Base-by-base conservation (phyloP, 768 basidiomycete genomes). In the Filobasidium floriforme region DNA sequence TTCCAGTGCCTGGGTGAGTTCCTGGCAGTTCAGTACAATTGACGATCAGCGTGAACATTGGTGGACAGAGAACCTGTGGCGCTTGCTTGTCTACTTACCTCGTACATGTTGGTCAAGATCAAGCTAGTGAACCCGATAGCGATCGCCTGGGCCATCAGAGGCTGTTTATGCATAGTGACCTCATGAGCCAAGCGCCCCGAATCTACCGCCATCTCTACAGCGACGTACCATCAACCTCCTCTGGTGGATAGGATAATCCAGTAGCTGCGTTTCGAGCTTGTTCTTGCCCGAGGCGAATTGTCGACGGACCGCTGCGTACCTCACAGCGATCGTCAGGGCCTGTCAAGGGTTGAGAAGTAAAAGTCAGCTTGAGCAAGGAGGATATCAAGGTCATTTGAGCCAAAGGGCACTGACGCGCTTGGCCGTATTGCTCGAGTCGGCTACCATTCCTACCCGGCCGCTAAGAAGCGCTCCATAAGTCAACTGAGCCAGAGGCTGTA, bases 171-270 rank as follows among this genome's bases (percentile, higher is more conserved):
- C 9, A 52, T 37, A 4, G 24, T 60, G 9, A 41, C 19, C n/a
- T 61, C 41, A 3, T 28, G 22, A 43, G n/a, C 28, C 10, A 61
- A 24, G n/a, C 46, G 46, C 5, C 46, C 46, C 46, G 32, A n/a
- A 12, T 26, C 9, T 18, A 14, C n/a, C n/a, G 9, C 26, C 26
- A 29, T 15, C 22, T 4, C 32, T 37, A 9, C 32, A 37, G 32
- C 28, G 14, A 66, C 73, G 66, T 60, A 77, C 76, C 74, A 79
- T 76, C 40, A 79, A 64, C 1, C 79, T 69, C 12, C 79, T 66
- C 67, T 79, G 79, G 62, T 80, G 79, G 49, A 81, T 80, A 6
- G 81, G 81, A 66, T 81, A 81, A 68, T 81, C 81, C 60, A 81
- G 73, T 6, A 81, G 61, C 62, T 81, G 81, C 9, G 79, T 79